Percentiles rank a stretch among this genome's conserved stretches.
Evolutionary conservation across 345 rosid species (phyloP).

Genomic region (Acer campestre): DNA sequence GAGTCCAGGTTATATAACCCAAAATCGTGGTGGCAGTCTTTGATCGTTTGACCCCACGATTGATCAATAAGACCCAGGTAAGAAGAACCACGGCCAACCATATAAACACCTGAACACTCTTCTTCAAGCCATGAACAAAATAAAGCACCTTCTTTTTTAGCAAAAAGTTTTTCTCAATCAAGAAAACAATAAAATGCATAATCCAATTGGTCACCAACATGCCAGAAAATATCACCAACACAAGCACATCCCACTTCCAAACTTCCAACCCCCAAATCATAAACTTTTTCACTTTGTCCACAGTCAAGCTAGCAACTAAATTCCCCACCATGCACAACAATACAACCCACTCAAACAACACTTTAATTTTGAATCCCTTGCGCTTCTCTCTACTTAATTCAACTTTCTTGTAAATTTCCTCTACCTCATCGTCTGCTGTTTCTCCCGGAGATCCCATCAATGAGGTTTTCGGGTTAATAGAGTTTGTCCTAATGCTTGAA

Average conservation of each 20-base stretch:
- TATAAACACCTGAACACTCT: constrained; percentile 74
- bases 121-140: constrained; percentile 92
- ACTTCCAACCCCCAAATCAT: constrained; percentile 58
- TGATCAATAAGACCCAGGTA: constrained; percentile 68
- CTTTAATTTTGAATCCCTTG: constrained; percentile 32
- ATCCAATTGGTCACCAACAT: constrained; percentile 73
- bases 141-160: constrained; percentile 77
- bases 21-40: constrained; percentile 45
- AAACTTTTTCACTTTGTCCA: constrained; percentile 31
- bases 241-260: constrained; percentile 90
- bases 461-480: constrained; percentile 42
- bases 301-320: constrained; percentile 64
- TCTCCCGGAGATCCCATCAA: constrained; percentile 41
- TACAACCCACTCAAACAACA: constrained; percentile 51
- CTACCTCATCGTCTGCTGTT: constrained; percentile 46
- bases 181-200: constrained; percentile 68
- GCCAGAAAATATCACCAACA: constrained; percentile 75
- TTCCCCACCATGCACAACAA: constrained; percentile 39
- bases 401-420: constrained; percentile 63
- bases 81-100: constrained; percentile 70
- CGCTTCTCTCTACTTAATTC: constrained; percentile 44
- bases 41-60: constrained; percentile 43
- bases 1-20: constrained; percentile 59
- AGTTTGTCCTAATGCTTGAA: constrained; percentile 31
- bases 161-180: constrained; percentile 78